Base-by-base conservation (phyloP, 2,329 filamentous ascomycete species). In the Stenocarpella maydis region DNA sequence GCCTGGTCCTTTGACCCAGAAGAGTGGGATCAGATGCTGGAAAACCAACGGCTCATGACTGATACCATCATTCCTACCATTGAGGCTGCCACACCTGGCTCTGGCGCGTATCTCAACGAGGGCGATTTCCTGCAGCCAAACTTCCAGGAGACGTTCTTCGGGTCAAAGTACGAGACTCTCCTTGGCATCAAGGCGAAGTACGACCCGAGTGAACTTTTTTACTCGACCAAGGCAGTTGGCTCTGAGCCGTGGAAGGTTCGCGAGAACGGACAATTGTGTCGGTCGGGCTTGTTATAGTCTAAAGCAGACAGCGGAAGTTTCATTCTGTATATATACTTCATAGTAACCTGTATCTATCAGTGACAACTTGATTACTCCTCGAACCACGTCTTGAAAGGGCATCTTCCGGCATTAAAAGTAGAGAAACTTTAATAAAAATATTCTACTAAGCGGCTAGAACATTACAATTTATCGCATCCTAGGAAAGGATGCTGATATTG, bases 141-240 rank as follows among this genome's bases (percentile, higher is more conserved):
- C 37, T 80, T 71, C 53, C 71, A 78, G 69, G 52, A 75, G 6
- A 63, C 47, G 2, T 80, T 80, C 71, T 80, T 75, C 69, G 79
- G 79, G 8, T 69, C 28, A 1, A 79, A 79, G 55, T 80, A 79
- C 63, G 68, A 67, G 1, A 68, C 47, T 10, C 69, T 80, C 67
- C 39, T 76, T n/a, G 43, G 19, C 1, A 74, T 84, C 28, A 84
- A 84, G 76, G 71, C 77, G 47, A 77, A 74, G 61, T 82, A 79
- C 72, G 82, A 82, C 74, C 71, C 78, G 21, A 41, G 74, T 15
- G 73, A 73, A 5, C 54, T 84, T 2, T 83, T 79, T 41, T 79
- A 81, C 55, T 80, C 80, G 34, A 73, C 74, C 2, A 78, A 75
- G 7, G 79, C 74, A 19, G 81, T 83, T 37, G 82, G 81, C 0